Percentiles rank a stretch among this genome's conserved stretches.
phyloP scores from a whole-genome alignment of 2,329 filamentous ascomycete genomes.

The Geosmithia putterillii region DNA sequence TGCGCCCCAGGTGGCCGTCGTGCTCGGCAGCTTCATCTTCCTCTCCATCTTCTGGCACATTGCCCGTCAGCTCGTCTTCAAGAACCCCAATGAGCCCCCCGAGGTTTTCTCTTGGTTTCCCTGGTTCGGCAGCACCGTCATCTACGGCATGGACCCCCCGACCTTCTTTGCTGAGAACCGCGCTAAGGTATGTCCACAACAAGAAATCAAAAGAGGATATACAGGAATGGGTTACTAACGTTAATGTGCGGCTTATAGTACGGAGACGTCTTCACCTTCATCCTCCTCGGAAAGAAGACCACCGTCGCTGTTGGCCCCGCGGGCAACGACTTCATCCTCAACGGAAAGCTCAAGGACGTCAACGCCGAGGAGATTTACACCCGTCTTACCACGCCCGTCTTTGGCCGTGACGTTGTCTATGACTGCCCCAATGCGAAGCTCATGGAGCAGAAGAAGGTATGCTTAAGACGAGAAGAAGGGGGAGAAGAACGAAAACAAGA shows the following conservation, averaged over 20 bases:
- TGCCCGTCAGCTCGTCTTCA: constrained; percentile 64
- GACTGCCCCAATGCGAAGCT: constrained; percentile 85
- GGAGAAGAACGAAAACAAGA: background rate
- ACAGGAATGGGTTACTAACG: background rate
- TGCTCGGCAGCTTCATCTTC: constrained; percentile 29
- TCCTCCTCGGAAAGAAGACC: constrained; percentile 79
- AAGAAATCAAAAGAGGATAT: background rate
- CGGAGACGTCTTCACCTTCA: constrained; percentile 81
- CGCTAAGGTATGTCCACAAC: constrained; percentile 72
- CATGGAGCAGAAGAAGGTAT: constrained; percentile 92
- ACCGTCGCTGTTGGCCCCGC: constrained; percentile 73
- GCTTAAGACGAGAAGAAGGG: no score
- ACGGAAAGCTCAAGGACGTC: constrained; percentile 81
- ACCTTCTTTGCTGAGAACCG: constrained; percentile 69
- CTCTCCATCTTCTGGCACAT: constrained; percentile 66
- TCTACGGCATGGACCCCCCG: constrained; percentile 90
- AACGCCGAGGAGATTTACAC: constrained; percentile 86
- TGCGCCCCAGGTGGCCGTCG: constrained; percentile 32
- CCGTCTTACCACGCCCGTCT: constrained; percentile 59
- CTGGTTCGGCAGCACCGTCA: constrained; percentile 79
- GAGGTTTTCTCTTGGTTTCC: constrained; percentile 74
- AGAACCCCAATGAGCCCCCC: constrained; percentile 70
- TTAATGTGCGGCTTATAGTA: constrained; percentile 31
- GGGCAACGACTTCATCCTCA: constrained; percentile 85
- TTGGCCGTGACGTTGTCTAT: constrained; percentile 79